Evolutionary conservation across 2,329 filamentous ascomycete genomes (phyloP).

Genomic region (Cladophialophora immunda): DNA sequence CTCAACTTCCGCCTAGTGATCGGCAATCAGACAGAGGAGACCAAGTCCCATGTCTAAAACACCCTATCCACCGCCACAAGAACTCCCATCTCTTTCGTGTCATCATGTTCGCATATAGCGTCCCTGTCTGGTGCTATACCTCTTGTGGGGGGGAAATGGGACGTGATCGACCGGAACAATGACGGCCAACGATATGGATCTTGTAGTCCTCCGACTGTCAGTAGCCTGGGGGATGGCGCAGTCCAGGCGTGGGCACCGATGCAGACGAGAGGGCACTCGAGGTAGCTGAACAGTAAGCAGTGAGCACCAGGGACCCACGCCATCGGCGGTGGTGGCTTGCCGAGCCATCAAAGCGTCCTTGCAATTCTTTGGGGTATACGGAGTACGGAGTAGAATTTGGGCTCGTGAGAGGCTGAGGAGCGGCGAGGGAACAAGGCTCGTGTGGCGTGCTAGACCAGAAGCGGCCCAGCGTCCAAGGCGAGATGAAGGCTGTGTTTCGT

Average conservation of each 20-base stretch:
- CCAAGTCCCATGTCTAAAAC: background rate
- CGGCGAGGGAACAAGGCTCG: background rate
- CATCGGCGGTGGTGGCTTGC: background rate
- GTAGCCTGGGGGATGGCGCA: background rate
- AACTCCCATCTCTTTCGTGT: background rate
- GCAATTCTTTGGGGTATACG: background rate
- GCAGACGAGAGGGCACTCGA: background rate
- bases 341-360: background rate
- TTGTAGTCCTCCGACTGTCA: background rate
- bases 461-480: background rate
- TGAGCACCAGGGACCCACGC: background rate
- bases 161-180: constrained; percentile 5
- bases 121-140: background rate
- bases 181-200: background rate
- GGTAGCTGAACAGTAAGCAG: constrained; percentile 3
- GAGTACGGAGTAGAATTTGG: background rate
- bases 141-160: background rate
- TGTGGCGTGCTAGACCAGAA: constrained; percentile 6
- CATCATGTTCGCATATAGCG: background rate
- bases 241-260: background rate
- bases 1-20: background rate
- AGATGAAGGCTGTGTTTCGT: constrained; percentile 8
- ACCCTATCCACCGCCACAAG: constrained; percentile 1
- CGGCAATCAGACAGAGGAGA: background rate
- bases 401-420: background rate